Evolutionary conservation across 805 yeast genomes (phyloP), one percentile per base, ranked within the genome.

Genomic region (Lipomyces orientalis): DNA sequence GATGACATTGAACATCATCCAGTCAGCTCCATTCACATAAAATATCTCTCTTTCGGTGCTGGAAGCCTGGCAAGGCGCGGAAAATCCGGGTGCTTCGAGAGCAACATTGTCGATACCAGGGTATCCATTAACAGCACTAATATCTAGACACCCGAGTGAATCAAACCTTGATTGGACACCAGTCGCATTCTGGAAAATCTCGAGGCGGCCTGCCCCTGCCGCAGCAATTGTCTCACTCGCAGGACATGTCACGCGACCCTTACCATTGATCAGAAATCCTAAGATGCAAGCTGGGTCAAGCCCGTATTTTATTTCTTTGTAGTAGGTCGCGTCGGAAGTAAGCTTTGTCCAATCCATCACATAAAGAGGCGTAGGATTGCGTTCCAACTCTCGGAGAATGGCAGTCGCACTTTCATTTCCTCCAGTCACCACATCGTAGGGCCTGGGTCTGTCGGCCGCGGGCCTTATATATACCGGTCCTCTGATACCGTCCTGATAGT

Each of bases 401-500:
- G 19, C 29, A 9, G 55, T 22, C 12, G 37, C 64, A 3, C 8
- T 58, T 10, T 55, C 39, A 33, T 62, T 33, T 43, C 49, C 49
- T 29, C 19, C 34, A 12, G 61, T 57, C 8, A 62, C 51, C 29
- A 52, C 7, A 9, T 29, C 54, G 37, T 62, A 62, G 2, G 65
- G 61, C 31, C 51, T 39, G 25, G 65, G 61, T 6, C 64, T 51
- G n/a, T 35, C 22, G 33, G 7, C 35, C 10, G 25, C 33, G 19
- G 60, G 60, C 1, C 31, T 52, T 19, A 65, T 56, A 10, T 46
- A 81, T 62, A 90, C 75, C 2, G 84, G 90, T 2, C 91, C 84
- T 54, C 85, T 79, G 68, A 90, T 79, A 4, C 92, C 85, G 61
- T 95, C 96, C 35, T 89, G 87, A 73, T 86, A 87, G 54, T 94